phyloP scores from a whole-genome alignment of 2,329 filamentous ascomycete species.

The Ramularia endophylla region DNA sequence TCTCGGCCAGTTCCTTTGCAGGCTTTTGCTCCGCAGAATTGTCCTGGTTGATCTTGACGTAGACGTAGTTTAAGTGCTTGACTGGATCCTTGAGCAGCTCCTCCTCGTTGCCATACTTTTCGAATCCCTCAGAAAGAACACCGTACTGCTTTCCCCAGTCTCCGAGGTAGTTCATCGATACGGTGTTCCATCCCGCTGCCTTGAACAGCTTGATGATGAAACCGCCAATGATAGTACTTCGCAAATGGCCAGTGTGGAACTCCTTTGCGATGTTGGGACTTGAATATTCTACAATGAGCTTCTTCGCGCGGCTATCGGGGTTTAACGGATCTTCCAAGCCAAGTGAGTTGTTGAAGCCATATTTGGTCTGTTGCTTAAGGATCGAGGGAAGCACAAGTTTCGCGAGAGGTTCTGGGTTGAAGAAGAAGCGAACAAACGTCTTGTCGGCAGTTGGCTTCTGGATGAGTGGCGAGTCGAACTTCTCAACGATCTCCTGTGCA shows the following conservation, averaged over 20 bases:
- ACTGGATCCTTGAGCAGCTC: constrained; percentile 67
- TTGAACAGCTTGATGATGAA: constrained; percentile 66
- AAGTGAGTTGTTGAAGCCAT: constrained; percentile 56
- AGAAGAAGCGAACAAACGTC: constrained; percentile 72
- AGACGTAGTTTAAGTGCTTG: constrained; percentile 75
- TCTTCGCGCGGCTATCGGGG: constrained; percentile 56
- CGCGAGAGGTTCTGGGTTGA: constrained; percentile 63
- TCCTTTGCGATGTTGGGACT: constrained; percentile 84
- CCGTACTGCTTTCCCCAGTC: constrained; percentile 75
- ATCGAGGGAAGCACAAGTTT: constrained; percentile 64
- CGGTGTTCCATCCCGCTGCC: constrained; percentile 63
- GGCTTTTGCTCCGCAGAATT: constrained; percentile 60
- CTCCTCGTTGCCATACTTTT: constrained; percentile 69
- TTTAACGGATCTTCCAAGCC: constrained; percentile 59
- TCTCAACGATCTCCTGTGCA: constrained; percentile 49
- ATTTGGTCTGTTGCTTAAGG: constrained; percentile 54
- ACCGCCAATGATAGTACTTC: constrained; percentile 70
- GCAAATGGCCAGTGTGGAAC: constrained; percentile 68
- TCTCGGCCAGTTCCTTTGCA: constrained; percentile 47
- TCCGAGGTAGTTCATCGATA: constrained; percentile 68
- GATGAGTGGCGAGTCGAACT: constrained; percentile 61
- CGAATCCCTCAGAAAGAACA: constrained; percentile 66
- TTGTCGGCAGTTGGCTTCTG: constrained; percentile 62
- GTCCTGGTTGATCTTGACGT: constrained; percentile 65
- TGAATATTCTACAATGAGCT: constrained; percentile 72